phyloP scores from a whole-genome alignment of 129 eudicot species.

The Cynara cardunculus region DNA sequence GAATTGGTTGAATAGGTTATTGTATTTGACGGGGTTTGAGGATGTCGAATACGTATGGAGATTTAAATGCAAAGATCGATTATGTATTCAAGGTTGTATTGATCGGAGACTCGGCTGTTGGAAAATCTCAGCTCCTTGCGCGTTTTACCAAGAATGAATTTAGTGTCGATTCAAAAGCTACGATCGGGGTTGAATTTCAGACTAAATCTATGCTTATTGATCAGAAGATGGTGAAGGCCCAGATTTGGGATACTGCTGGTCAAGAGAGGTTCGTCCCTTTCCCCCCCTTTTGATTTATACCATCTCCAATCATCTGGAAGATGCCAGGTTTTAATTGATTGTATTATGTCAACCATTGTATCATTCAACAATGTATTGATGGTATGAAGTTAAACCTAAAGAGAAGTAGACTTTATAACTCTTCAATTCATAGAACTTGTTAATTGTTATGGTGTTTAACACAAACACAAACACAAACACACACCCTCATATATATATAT shows the following conservation, averaged over 20 bases:
- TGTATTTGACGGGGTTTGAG: conserved; percentile 8
- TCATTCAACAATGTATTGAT: background rate
- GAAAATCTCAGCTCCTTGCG: conserved; percentile 60
- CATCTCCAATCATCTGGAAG: background rate
- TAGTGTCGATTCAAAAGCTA: conserved; percentile 55
- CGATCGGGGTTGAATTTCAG: conserved; percentile 64
- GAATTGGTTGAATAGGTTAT: background rate
- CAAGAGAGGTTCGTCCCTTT: conserved; percentile 55
- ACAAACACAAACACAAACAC: too few species aligned
- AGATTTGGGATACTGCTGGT: conserved; percentile 72
- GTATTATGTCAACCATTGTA: background rate
- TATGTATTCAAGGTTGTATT: conserved; percentile 59
- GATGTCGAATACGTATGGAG: conserved; percentile 35
- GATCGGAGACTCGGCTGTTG: conserved; percentile 69
- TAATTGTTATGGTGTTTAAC: background rate
- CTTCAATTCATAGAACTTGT: background rate
- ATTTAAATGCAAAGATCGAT: conserved; percentile 43
- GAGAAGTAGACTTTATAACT: background rate
- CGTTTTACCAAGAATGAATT: conserved; percentile 59
- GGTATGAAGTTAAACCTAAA: background rate
- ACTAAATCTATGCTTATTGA: conserved; percentile 45
- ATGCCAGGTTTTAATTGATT: background rate
- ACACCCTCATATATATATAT: background rate
- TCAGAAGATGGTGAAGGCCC: conserved; percentile 55
- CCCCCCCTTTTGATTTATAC: background rate